Conservation (phyloP, 2,329 filamentous ascomycete species). For the Pseudocercospora cruenta region DNA sequence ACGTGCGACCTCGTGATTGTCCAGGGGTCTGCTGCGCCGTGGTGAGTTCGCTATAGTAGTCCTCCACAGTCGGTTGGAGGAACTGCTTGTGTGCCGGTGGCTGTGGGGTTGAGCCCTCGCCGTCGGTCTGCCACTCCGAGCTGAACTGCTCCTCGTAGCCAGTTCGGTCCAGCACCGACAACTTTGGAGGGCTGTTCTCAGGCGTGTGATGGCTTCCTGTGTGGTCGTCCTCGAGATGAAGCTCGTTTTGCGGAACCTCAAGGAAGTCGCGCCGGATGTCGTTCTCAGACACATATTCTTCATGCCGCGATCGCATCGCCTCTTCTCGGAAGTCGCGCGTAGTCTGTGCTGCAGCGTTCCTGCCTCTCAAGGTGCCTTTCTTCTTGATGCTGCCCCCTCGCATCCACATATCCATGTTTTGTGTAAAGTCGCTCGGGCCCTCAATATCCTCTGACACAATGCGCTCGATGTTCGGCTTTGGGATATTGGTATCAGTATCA, state of each 20-base stretch:
- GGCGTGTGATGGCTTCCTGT: constrained; percentile 37
- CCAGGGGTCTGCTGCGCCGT: constrained; percentile 29
- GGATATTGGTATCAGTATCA: constrained; percentile 31
- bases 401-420: constrained; percentile 41
- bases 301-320: constrained; percentile 6
- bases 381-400: neutral
- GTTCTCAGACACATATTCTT: constrained; percentile 11
- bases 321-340: constrained; percentile 9
- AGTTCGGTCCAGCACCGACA: constrained; percentile 18
- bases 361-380: constrained; percentile 5
- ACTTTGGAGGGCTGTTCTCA: constrained; percentile 33
- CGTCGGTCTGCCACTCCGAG: constrained; percentile 38
- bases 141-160: constrained; percentile 28
- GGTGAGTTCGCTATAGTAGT: constrained; percentile 40
- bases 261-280: constrained; percentile 5
- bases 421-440: constrained; percentile 43
- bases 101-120: constrained; percentile 32
- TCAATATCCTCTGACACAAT: constrained; percentile 43
- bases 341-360: neutral
- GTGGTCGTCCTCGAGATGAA: constrained; percentile 23
- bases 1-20: constrained; percentile 1
- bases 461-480: constrained; percentile 32
- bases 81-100: constrained; percentile 34
- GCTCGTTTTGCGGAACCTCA: constrained; percentile 9
- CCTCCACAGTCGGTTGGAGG: constrained; percentile 41